These are phyloP conservation scores for Jacaranda copaia DNA, from an alignment of 257 asterid genomes.

Conservation along the genomic window DNA sequence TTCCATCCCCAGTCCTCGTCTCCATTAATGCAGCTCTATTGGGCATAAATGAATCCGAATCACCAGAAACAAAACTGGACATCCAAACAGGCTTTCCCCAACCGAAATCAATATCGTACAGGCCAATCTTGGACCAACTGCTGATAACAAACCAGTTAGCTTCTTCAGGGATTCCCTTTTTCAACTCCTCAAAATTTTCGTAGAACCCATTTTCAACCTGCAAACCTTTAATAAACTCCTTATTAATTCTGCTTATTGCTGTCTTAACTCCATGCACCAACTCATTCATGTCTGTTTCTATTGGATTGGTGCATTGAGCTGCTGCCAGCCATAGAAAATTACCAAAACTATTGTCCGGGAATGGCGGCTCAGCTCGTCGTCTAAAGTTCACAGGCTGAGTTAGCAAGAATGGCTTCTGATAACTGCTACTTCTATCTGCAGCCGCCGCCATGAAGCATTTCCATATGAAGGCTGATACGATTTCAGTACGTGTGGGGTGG, in stretches of 20 bases:
- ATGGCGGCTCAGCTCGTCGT: conserved; percentile 21
- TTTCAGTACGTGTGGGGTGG: conserved; percentile 24
- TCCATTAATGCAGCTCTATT: conserved; percentile 19
- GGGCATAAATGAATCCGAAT: neutral
- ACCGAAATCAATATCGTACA: conserved; percentile 33
- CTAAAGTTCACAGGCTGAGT: conserved; percentile 33
- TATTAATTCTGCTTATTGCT: conserved; percentile 5
- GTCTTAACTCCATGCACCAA: conserved; percentile 19
- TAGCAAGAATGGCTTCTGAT: conserved; percentile 8
- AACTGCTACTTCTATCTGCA: neutral
- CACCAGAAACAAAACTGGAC: neutral
- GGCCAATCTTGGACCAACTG: conserved; percentile 34
- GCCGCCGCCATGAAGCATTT: conserved; percentile 25
- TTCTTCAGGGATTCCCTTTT: conserved; percentile 8
- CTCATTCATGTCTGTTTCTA: neutral
- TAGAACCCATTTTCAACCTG: conserved; percentile 19
- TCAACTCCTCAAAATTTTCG: conserved; percentile 21
- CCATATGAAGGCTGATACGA: conserved; percentile 32
- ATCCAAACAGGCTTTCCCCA: conserved; percentile 38
- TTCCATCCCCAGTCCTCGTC: conserved; percentile 26
- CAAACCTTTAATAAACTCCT: conserved; percentile 13
- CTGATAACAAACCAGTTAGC: conserved; percentile 18
- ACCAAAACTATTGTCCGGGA: conserved; percentile 26
- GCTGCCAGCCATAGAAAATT: conserved; percentile 34
- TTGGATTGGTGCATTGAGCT: neutral